Evolutionary conservation across 352 stramenopile species (phyloP), one percentile per base, ranked within the genome.

Genomic region (Paralagenidium karlingii): DNA sequence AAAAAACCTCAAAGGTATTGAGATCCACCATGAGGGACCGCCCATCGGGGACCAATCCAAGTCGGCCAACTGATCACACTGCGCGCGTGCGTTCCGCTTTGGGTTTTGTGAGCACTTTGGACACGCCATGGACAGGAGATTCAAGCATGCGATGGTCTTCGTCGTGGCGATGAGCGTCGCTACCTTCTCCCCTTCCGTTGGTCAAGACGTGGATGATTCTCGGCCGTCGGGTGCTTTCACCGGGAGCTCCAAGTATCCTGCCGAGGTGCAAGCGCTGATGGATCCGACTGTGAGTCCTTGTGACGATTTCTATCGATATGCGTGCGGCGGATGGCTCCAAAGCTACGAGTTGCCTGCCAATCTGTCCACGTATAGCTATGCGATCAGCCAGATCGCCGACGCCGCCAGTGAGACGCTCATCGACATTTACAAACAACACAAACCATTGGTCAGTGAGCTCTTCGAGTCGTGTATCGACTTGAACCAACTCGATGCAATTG

Each of bases 241-340:
- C 15, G 22, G 33, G 15, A 19, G 30, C 6, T 8, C 24, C 25
- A 24, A n/a, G n/a, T n/a, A n/a, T n/a, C n/a, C n/a, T n/a, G n/a
- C n/a, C 20, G 41, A 4, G 16, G 34, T 78, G 24, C 55, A 76
- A 15, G 44, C 53, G 5, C 68, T 66, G 28, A 77, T 82, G 43
- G 69, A 86, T 46, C 38, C 42, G 25, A 53, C 43, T 1, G 53
- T 53, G 8, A 68, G 86, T 37, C 76, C 76, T 25, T 89, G 76
- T 40, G 49, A 68, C 2, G 69, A 89, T 32, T 89, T 89, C 43
- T 85, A 80, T 51, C 46, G 66, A 39, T 82, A 83, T 51, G 71
- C 74, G 13, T 86, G 76, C 38, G 71, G 68, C 15, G 66, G 68
- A 10, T 89, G 76, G 76, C 62, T 85, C 28, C 32, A 52, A n/a